phyloP scores from a whole-genome alignment of 495 filamentous ascomycete species.

The Aspergillus ostianus region DNA sequence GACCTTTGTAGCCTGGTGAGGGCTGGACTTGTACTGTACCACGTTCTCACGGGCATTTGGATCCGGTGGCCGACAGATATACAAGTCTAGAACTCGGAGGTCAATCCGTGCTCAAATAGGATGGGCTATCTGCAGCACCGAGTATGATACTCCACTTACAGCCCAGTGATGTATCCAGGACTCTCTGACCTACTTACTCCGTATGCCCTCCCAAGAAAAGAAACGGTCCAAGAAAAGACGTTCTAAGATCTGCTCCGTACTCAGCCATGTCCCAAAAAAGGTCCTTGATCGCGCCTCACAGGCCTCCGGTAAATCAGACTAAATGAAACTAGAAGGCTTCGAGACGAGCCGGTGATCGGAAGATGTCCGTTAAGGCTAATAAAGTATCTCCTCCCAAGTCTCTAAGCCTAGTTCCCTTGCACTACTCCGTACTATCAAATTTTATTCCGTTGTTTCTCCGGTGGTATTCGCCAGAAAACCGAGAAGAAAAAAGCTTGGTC shows the following conservation, averaged over 20 bases:
- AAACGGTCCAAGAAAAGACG: not conserved
- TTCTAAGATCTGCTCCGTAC: not conserved
- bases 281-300: not conserved
- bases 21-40: not conserved
- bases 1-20: not conserved
- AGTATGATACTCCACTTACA: not conserved
- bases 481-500: conserved; percentile 1
- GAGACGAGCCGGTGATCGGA: not conserved
- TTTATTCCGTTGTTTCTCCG: not conserved
- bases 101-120: not conserved
- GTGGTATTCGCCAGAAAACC: not conserved
- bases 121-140: not conserved
- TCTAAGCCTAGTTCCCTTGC: not conserved
- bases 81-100: not conserved
- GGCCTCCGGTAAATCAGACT: not conserved
- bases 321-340: not conserved
- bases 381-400: not conserved
- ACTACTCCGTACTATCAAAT: not conserved
- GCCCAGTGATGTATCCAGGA: not conserved
- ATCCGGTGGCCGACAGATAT: not conserved
- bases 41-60: not conserved
- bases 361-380: not conserved
- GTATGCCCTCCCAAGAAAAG: not conserved
- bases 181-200: not conserved
- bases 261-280: not conserved